These are phyloP conservation scores for Seiridium cupressi DNA, from an alignment of 2,329 filamentous ascomycete species.

Conservation along the genomic window DNA sequence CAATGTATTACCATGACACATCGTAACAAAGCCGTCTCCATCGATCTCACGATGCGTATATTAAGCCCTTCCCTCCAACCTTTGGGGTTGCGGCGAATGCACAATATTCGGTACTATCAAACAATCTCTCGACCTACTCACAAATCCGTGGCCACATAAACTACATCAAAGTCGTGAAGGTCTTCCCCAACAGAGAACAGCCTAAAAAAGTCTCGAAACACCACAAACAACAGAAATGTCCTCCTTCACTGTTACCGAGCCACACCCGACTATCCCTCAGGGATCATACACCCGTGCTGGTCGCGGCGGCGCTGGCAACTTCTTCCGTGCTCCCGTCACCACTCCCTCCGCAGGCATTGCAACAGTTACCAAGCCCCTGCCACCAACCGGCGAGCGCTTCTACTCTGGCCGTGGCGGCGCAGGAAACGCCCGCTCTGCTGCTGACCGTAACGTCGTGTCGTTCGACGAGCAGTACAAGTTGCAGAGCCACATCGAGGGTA, in stretches of 20 bases:
- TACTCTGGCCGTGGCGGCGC: slow-evolving; percentile 66
- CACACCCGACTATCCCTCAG: slow-evolving; percentile 44
- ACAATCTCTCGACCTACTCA: not conserved
- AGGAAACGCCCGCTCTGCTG: slow-evolving; percentile 57
- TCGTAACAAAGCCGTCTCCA: not conserved
- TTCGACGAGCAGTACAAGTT: slow-evolving; percentile 67
- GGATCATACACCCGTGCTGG: slow-evolving; percentile 51
- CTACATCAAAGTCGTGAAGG: slow-evolving; percentile 2
- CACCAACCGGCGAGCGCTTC: slow-evolving; percentile 45
- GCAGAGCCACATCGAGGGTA: slow-evolving; percentile 50
- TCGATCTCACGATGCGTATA: slow-evolving; percentile 8
- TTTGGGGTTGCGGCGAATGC: too few species aligned
- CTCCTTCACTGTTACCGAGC: slow-evolving; percentile 45
- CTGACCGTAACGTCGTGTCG: slow-evolving; percentile 56
- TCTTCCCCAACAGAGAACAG: too few species aligned
- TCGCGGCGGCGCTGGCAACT: slow-evolving; percentile 57
- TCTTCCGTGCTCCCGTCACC: slow-evolving; percentile 44
- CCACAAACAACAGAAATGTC: slow-evolving; percentile 30
- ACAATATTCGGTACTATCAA: too few species aligned
- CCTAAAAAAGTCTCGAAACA: slow-evolving; percentile 3
- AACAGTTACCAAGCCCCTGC: slow-evolving; percentile 40
- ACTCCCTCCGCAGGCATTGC: slow-evolving; percentile 43
- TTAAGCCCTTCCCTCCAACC: slow-evolving; percentile 4
- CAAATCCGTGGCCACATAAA: not conserved
- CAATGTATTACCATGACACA: slow-evolving; percentile 9